Percentiles rank a stretch among this genome's conserved stretches.
Conservation (phyloP, 768 basidiomycete species). For the Boletus subparvulus region DNA sequence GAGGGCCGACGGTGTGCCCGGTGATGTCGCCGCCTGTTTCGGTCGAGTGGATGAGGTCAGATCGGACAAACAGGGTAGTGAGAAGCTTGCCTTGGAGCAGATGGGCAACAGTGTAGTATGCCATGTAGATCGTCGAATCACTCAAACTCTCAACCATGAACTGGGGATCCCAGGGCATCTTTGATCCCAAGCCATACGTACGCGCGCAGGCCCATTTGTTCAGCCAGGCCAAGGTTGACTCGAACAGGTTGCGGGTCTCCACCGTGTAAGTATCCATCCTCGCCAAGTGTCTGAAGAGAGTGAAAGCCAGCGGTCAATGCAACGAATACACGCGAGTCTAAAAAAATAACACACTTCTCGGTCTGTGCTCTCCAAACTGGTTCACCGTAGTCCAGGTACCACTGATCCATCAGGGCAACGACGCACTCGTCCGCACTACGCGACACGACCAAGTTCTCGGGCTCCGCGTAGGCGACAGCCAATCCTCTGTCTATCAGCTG, state of each 20-base stretch:
- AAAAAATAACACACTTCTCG: conserved; percentile 60
- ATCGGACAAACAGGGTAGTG: neutral
- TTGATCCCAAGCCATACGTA: conserved; percentile 92
- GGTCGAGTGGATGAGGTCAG: conserved; percentile 6
- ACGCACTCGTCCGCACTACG: conserved; percentile 97
- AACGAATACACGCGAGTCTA: neutral
- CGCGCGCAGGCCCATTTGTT: conserved; percentile 99
- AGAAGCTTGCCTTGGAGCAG: conserved; percentile 74
- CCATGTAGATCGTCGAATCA: conserved; percentile 98
- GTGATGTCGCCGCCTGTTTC: conserved; percentile 65
- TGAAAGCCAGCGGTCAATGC: neutral
- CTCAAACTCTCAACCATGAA: conserved; percentile 96
- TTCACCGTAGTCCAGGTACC: conserved; percentile 99
- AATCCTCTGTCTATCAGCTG: conserved; percentile 74
- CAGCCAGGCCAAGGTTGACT: conserved; percentile 90
- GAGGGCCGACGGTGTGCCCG: conserved; percentile 74
- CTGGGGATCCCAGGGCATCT: conserved; percentile 93
- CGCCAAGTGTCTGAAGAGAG: conserved; percentile 58
- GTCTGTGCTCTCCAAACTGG: conserved; percentile 81
- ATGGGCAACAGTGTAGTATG: conserved; percentile 94
- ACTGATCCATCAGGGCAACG: conserved; percentile 97
- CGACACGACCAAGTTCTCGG: conserved; percentile 86
- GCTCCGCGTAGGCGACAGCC: conserved; percentile 93
- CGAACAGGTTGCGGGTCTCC: conserved; percentile 93
- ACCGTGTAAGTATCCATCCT: conserved; percentile 86